Base-by-base conservation (phyloP, 1,284 basidiomycete species). In the Rhodotorula sp. region DNA sequence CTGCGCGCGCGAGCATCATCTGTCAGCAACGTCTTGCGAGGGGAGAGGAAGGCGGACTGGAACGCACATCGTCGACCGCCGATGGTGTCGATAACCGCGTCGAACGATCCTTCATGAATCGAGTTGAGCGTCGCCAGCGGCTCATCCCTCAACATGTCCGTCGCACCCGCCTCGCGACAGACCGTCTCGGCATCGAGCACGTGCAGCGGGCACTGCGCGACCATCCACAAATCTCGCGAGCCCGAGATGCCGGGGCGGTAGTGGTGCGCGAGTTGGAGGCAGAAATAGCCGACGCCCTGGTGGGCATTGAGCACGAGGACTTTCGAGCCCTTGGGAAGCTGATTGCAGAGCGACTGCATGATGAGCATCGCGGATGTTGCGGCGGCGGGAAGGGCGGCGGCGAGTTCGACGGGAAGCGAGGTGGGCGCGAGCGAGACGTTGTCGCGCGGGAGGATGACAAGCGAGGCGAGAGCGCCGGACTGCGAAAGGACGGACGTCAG, bases 251-350 rank as follows among this genome's bases (percentile, higher is more conserved):
- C 65, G 0, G 74, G 72, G 16, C 77, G 72, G 37, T 81, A 73
- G 24, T 77, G 75, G 16, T 69, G 72, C 8, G 77, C 77, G 64
- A 81, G 79, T 64, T 82, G 81, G 65, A 81, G 77, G 50, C 80
- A 79, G 54, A 82, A 70, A 59, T 78, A 69, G 9, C 81, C 81
- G 34, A 81, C 76, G 15, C 80, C 80, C 62, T 80, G 77, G 74
- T 82, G 81, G 13, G 81, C 81, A 62, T 81, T 80, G 55, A 82
- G 74, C 54, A 82, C 79, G 56, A 82, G 76, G 26, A 82, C 74
- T 69, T 78, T 78, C 6, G 75, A 74, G 2, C 81, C 81, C 16
- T 77, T 76, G 20, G 77, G 78, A 5, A 82, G 76, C 30, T 76
- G 68, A 15, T 68, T 59, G 63, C 80, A 80, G 66, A 81, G 77